A percentile compares a stretch with the other conserved stretches of the same genome.
Evolutionary conservation across 1,139 yeast genomes (phyloP).

Genomic region (Pichia sp.): DNA sequence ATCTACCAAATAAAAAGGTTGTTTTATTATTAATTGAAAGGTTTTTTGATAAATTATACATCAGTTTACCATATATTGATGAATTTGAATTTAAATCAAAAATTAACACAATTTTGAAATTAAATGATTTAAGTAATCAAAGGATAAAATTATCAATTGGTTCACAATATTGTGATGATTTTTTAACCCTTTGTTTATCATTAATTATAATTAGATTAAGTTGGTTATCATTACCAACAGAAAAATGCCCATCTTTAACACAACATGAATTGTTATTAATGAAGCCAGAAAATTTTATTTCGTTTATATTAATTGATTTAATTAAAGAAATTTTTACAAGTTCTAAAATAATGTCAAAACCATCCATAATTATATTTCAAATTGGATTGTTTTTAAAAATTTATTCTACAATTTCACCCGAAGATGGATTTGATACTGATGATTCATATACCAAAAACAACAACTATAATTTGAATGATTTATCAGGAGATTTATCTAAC

Average conservation of each 20-base stretch:
- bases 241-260: constrained; percentile 17
- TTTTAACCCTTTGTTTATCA: constrained; percentile 36
- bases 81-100: constrained; percentile 32
- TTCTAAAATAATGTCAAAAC: constrained; percentile 29
- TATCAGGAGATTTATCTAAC: constrained; percentile 27
- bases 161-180: constrained; percentile 31
- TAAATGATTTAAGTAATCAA: constrained; percentile 28
- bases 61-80: constrained; percentile 37
- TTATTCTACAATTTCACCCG: constrained; percentile 33
- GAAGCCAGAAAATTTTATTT: constrained; percentile 30
- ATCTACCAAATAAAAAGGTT: constrained; percentile 33
- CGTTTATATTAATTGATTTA: constrained; percentile 31
- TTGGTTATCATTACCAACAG: constrained; percentile 41
- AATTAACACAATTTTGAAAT: constrained; percentile 30
- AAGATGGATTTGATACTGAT: constrained; percentile 35
- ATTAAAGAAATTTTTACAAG: constrained; percentile 31
- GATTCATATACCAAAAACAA: constrained; percentile 27
- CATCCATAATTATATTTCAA: constrained; percentile 33
- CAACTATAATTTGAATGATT: constrained; percentile 21
- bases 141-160: constrained; percentile 28
- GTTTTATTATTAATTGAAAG: constrained; percentile 34
- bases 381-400: constrained; percentile 31
- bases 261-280: constrained; percentile 27
- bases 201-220: constrained; percentile 43
- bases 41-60: constrained; percentile 35